These are phyloP conservation scores for Trichoderma sp. DNA, from an alignment of 2,329 filamentous ascomycete species.

Conservation along the genomic window DNA sequence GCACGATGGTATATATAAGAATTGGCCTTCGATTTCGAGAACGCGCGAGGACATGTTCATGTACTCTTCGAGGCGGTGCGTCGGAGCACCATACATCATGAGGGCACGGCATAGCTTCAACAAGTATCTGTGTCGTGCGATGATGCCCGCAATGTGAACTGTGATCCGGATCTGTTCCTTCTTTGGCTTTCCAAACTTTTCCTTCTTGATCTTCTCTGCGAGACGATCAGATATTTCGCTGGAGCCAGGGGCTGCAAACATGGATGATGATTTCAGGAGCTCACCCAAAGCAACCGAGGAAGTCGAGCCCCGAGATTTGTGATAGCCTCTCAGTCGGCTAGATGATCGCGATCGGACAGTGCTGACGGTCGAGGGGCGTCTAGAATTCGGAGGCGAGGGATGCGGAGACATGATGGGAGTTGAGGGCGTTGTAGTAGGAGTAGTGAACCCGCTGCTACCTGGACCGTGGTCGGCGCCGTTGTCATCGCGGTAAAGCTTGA, in stretches of 20 bases:
- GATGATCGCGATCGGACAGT: constrained; percentile 37
- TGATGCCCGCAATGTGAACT: constrained; percentile 64
- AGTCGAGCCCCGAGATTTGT: constrained; percentile 43
- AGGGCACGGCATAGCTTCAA: constrained; percentile 81
- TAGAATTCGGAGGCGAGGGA: constrained; percentile 43
- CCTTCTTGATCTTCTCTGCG: constrained; percentile 46
- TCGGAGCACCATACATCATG: constrained; percentile 89
- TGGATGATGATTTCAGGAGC: constrained; percentile 56
- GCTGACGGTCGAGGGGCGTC: constrained; percentile 41
- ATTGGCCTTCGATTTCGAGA: constrained; percentile 85
- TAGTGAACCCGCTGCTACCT: constrained; percentile 44
- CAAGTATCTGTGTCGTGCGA: constrained; percentile 80
- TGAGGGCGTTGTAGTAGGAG: constrained; percentile 40
- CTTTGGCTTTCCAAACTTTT: constrained; percentile 39
- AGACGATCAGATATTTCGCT: constrained; percentile 48
- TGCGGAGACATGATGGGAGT: constrained; percentile 45
- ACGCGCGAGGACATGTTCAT: constrained; percentile 89
- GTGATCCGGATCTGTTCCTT: constrained; percentile 50
- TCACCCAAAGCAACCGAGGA: constrained; percentile 52
- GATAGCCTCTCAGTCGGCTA: constrained; percentile 44
- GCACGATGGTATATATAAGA: constrained; percentile 85
- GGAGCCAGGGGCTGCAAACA: constrained; percentile 50
- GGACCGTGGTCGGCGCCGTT: constrained; percentile 33
- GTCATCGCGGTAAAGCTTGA: constrained; percentile 67
- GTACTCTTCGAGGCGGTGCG: constrained; percentile 88